Base-by-base conservation (phyloP, 306 rosid genomes). In the Ormosia semicastrata region DNA sequence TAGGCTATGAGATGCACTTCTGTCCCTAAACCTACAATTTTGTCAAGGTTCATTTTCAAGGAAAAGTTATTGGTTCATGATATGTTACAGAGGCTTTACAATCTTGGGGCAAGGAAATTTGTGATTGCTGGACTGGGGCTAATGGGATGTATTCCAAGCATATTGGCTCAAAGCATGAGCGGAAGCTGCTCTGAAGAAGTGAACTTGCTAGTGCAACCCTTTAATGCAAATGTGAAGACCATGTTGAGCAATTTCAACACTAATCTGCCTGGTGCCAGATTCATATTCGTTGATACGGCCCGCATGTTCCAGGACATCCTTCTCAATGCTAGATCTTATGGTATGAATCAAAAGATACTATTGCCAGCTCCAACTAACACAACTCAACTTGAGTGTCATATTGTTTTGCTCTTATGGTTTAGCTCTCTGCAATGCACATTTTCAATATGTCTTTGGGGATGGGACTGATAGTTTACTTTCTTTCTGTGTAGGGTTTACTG, bases 81-180 rank as follows among this genome's bases (percentile, higher is more conserved):
- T 49, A 32, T 66, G 74, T 14, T 33, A 37, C 84, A 93, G 97
- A 89, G 90, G 73, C 92, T 95, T 17, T 95, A 93, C 84, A 89
- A 89, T 86, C 96, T 95, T 60, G 99, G 97, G 71, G 99, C 92
- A 7, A 82, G 99, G 87, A 93, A 90, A 82, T 82, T 95, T 81
- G 97, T 84, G 62, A 49, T 92, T 5, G 82, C 94, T 0, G 99
- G 99, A 49, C 62, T 92, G 2, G 96, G 99, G 62, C 73, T 73
- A 52, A 76, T 93, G 97, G 99, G 99, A 12, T 95, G 99, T 73
- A 95, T 91, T 82, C 98, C 98, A 10, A 93, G 94, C 88, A 93
- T 92, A 54, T 78, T 93, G 75, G 97, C 98, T 34, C 99, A 84
- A 78, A 93, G 91, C 76, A 11, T 40, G 59, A 72, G 43, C 8